Conservation (phyloP, 176 grass and related monocot genomes). For the Aegilops umbellulata region DNA sequence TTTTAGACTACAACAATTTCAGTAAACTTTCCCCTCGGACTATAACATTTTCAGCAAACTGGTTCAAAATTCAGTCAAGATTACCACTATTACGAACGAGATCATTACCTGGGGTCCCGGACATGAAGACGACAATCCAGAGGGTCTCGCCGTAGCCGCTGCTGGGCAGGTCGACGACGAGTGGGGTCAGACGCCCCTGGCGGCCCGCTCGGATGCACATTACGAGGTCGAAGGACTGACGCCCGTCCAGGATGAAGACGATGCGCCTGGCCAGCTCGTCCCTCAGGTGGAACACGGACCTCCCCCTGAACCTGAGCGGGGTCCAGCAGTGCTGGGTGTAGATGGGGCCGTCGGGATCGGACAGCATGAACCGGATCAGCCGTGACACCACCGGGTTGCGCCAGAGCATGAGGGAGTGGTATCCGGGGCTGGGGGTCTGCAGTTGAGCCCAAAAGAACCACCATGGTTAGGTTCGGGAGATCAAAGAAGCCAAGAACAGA, state of each 20-base stretch:
- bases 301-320: background rate
- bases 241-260: background rate
- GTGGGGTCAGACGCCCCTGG: slow-evolving; percentile 16
- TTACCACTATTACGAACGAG: background rate
- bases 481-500: too few relatives aligned
- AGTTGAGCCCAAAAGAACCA: background rate
- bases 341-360: background rate
- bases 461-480: too few relatives aligned
- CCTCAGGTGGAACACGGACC: background rate
- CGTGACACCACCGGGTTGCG: background rate
- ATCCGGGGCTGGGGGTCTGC: background rate
- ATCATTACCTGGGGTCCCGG: background rate
- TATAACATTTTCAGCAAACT: too few relatives aligned
- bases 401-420: background rate
- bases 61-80: too few relatives aligned
- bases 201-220: slow-evolving; percentile 8
- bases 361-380: background rate
- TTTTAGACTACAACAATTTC: too few relatives aligned
- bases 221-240: background rate
- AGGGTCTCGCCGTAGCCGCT: background rate
- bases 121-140: background rate
- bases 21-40: too few relatives aligned
- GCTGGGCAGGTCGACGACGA: slow-evolving; percentile 14
- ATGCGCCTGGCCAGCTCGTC: background rate
- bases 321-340: background rate